These are phyloP conservation scores for Mentha longifolia DNA, from an alignment of 257 asterid species.

Conservation along the genomic window DNA sequence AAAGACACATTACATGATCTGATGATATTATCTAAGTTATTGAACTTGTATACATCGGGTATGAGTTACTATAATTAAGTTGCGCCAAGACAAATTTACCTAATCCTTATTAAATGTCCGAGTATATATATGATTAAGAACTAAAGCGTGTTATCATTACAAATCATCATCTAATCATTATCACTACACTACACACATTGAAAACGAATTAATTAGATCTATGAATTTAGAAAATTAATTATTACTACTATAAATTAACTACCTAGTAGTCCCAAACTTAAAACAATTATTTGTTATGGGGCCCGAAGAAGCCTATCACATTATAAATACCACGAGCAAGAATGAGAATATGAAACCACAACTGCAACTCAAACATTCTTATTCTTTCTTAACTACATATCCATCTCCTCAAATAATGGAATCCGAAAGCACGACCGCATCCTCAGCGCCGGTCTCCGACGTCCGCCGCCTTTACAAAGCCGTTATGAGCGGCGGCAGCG, in stretches of 20 bases:
- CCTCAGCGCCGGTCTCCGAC: constrained; percentile 30
- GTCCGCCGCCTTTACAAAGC: constrained; percentile 66
- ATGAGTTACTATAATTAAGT: not conserved
- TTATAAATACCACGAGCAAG: constrained; percentile 19
- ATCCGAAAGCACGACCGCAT: not conserved
- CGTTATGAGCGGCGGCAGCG: constrained; percentile 45
- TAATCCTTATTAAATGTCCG: not conserved
- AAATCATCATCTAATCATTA: not conserved
- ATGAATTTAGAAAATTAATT: not conserved
- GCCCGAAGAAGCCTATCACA: not conserved
- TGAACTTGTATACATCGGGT: not conserved
- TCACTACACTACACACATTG: not conserved
- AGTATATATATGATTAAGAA: not conserved
- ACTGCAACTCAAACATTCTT: not conserved
- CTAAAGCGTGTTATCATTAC: not conserved
- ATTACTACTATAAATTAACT: not conserved
- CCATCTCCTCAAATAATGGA: not conserved
- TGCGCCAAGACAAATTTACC: not conserved
- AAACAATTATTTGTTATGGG: constrained; percentile 21
- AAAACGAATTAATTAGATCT: not conserved
- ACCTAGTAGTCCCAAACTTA: not conserved
- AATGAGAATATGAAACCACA: not conserved
- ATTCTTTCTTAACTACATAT: not conserved
- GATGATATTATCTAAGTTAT: too few relatives aligned
- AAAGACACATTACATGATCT: not conserved